Conservation (phyloP, 2,329 filamentous ascomycete species). For the Aspergillus viridinutans region DNA sequence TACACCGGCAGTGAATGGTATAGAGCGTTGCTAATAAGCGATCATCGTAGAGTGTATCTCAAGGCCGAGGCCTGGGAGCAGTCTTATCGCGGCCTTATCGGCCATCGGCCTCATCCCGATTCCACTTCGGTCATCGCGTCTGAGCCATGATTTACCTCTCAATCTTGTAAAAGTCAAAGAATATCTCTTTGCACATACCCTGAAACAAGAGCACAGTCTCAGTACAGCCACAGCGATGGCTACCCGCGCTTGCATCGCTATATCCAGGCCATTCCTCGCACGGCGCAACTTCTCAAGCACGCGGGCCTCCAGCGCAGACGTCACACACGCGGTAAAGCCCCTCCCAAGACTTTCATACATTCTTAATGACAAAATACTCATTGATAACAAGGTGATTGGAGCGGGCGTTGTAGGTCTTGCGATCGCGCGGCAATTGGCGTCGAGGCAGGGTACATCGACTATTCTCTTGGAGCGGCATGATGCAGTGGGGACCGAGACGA, state of each 20-base stretch:
- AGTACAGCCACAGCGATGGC: conserved; percentile 10
- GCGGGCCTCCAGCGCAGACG: conserved; percentile 47
- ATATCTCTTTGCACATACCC: background rate
- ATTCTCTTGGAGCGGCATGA: conserved; percentile 77
- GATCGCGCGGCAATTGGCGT: conserved; percentile 67
- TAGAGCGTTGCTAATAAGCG: background rate
- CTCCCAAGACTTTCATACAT: background rate
- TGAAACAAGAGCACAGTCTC: background rate
- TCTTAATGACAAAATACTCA: background rate
- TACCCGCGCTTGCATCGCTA: conserved; percentile 7
- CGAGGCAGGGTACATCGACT: conserved; percentile 57
- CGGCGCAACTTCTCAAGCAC: conserved; percentile 43
- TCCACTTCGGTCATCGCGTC: conserved; percentile 6
- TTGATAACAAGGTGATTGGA: conserved; percentile 52
- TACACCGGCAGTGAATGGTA: background rate
- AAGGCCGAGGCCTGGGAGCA: no score
- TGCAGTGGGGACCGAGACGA: conserved; percentile 76
- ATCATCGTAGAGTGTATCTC: background rate
- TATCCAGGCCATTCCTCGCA: conserved; percentile 10
- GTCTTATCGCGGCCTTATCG: conserved; percentile 1
- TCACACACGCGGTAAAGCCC: conserved; percentile 54
- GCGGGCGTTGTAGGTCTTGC: conserved; percentile 76
- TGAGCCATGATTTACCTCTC: background rate
- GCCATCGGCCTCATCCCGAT: background rate
- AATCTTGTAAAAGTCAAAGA: background rate